Conservation (phyloP, 2,329 filamentous ascomycete species). For the Fusarium sp. region DNA sequence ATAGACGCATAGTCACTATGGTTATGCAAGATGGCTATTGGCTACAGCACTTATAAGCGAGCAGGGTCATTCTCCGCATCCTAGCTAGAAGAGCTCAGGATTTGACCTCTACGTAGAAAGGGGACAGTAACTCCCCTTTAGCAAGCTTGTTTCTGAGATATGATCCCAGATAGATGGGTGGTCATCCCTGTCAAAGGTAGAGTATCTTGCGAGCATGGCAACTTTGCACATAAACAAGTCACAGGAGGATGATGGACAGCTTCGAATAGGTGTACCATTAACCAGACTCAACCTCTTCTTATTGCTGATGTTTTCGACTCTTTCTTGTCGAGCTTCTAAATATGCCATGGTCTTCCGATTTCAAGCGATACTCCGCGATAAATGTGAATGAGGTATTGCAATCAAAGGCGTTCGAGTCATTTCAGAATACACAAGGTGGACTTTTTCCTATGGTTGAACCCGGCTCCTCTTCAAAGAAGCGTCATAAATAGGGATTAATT, state of each 20-base stretch:
- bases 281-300: background rate
- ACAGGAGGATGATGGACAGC: rapidly evolving
- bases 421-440: too few species aligned
- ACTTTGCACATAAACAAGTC: background rate
- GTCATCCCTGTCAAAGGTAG: rapidly evolving
- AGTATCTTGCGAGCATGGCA: background rate
- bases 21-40: background rate
- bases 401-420: too few species aligned
- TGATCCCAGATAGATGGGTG: background rate
- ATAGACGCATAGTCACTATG: background rate
- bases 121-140: too few species aligned
- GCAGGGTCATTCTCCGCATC: background rate
- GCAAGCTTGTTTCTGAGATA: background rate
- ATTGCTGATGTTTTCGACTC: too few species aligned
- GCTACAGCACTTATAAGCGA: background rate
- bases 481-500: too few species aligned
- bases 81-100: background rate
- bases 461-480: too few species aligned
- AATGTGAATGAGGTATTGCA: too few species aligned
- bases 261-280: background rate
- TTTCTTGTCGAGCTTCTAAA: too few species aligned
- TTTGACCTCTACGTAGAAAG: too few species aligned
- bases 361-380: too few species aligned
- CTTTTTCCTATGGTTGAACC: too few species aligned
- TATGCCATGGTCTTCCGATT: too few species aligned